These are phyloP conservation scores for Mollisia scopiformis DNA, from an alignment of 2,329 filamentous ascomycete genomes.

Conservation along the genomic window DNA sequence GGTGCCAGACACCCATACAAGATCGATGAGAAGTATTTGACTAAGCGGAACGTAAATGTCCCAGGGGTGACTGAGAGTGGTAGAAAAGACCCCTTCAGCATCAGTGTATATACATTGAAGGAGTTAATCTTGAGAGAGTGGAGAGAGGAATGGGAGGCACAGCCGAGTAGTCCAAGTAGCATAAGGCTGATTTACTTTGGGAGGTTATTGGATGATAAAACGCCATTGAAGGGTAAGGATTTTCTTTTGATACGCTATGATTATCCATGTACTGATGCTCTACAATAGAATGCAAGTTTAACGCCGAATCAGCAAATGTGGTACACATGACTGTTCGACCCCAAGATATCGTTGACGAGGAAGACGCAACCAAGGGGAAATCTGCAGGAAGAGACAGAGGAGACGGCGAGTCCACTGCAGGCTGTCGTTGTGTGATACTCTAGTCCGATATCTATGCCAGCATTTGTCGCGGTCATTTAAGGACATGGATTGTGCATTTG, in stretches of 20 bases:
- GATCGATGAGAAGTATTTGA: slow-evolving; percentile 84
- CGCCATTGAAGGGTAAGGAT: slow-evolving; percentile 75
- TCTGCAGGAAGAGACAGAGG: slow-evolving; percentile 48
- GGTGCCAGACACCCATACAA: slow-evolving; percentile 88
- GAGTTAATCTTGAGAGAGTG: slow-evolving; percentile 93
- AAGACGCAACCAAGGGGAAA: slow-evolving; percentile 42
- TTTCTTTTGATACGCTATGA: neutral
- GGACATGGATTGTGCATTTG: neutral
- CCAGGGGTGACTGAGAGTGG: slow-evolving; percentile 65
- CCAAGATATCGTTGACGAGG: slow-evolving; percentile 80
- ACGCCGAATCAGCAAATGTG: slow-evolving; percentile 74
- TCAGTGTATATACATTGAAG: slow-evolving; percentile 93
- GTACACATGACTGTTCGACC: slow-evolving; percentile 95
- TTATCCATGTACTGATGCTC: neutral
- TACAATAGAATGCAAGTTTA: slow-evolving; percentile 74
- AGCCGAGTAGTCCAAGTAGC: slow-evolving; percentile 82
- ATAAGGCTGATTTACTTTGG: slow-evolving; percentile 94
- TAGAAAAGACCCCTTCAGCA: slow-evolving; percentile 77
- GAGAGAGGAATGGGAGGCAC: slow-evolving; percentile 88
- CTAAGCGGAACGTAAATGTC: slow-evolving; percentile 77
- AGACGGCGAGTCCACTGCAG: slow-evolving; percentile 56
- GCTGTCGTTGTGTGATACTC: slow-evolving; percentile 68
- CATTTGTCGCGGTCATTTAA: neutral
- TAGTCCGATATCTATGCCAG: slow-evolving; percentile 37
- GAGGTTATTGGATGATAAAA: slow-evolving; percentile 87